These are phyloP conservation scores for Amesomyces nigricolor DNA, from an alignment of 2,329 filamentous ascomycete species.

Conservation along the genomic window DNA sequence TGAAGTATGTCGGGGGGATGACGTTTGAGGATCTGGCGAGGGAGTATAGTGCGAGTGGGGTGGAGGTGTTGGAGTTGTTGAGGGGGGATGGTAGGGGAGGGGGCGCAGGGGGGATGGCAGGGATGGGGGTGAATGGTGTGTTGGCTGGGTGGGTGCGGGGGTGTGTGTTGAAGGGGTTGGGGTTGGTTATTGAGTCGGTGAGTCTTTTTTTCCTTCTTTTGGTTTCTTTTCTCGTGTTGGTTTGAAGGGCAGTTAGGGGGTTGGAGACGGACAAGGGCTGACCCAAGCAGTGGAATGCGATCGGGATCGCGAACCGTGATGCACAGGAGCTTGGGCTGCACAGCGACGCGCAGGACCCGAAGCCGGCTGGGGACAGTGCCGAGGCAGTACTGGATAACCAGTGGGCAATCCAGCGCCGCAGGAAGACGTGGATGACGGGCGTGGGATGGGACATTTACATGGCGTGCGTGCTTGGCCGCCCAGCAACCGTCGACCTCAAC, in stretches of 20 bases:
- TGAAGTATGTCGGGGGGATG: conserved; percentile 56
- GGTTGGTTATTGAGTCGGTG: conserved; percentile 53
- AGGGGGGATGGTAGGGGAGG: too few relatives aligned
- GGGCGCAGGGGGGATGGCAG: conserved; percentile 41
- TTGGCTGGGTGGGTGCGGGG: conserved; percentile 53
- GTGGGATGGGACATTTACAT: conserved; percentile 51
- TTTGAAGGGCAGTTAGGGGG: too few relatives aligned
- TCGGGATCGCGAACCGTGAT: conserved; percentile 53
- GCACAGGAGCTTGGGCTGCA: conserved; percentile 59
- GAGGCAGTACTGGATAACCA: conserved; percentile 50
- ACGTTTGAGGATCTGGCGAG: conserved; percentile 54
- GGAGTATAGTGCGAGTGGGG: conserved; percentile 56
- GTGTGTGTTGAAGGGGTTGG: conserved; percentile 53
- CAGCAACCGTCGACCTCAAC: conserved; percentile 49
- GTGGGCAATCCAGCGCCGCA: conserved; percentile 52
- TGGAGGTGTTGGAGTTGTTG: conserved; percentile 47
- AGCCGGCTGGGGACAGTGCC: conserved; percentile 40
- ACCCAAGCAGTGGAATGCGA: conserved; percentile 45
- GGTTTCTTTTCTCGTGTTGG: too few relatives aligned
- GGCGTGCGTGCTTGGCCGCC: conserved; percentile 48
- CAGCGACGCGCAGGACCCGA: conserved; percentile 47
- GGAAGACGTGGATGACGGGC: conserved; percentile 52
- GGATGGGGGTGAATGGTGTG: conserved; percentile 51
- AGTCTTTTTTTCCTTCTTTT: conserved; percentile 21
- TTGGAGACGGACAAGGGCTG: not conserved